These are phyloP conservation scores for Syzygium jambos DNA, from an alignment of 345 rosid genomes.

Conservation along the genomic window DNA sequence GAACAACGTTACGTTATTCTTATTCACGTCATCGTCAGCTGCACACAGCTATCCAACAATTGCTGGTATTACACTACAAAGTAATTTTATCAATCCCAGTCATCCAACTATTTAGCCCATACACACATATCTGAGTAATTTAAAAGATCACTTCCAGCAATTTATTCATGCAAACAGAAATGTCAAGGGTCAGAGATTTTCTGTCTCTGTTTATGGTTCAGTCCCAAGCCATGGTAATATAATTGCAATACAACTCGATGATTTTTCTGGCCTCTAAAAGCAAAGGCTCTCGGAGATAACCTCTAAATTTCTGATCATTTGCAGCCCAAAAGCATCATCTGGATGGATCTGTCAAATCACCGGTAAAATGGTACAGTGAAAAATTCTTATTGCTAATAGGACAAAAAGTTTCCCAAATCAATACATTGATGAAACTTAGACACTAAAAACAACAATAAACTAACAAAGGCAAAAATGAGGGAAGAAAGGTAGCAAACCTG, in stretches of 20 bases:
- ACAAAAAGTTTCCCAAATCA: background rate
- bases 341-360: conserved; percentile 64
- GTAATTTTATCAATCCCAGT: background rate
- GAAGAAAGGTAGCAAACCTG: conserved; percentile 44
- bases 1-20: background rate
- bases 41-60: background rate
- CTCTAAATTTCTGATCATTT: conserved; percentile 96
- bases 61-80: background rate
- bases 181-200: background rate
- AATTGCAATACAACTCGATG: background rate
- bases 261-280: background rate
- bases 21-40: background rate
- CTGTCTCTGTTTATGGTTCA: background rate
- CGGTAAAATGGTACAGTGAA: background rate
- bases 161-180: background rate
- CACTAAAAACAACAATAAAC: conserved; percentile 2
- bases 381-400: background rate
- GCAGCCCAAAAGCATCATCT: conserved; percentile 96
- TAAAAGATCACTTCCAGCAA: background rate
- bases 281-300: conserved; percentile 11
- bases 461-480: background rate
- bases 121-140: background rate
- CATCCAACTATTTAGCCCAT: background rate
- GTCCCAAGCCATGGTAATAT: background rate
- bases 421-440: background rate